These are phyloP conservation scores for Mortierella sp. DNA, from an alignment of 371 early-diverging fungal species.

Conservation along the genomic window DNA sequence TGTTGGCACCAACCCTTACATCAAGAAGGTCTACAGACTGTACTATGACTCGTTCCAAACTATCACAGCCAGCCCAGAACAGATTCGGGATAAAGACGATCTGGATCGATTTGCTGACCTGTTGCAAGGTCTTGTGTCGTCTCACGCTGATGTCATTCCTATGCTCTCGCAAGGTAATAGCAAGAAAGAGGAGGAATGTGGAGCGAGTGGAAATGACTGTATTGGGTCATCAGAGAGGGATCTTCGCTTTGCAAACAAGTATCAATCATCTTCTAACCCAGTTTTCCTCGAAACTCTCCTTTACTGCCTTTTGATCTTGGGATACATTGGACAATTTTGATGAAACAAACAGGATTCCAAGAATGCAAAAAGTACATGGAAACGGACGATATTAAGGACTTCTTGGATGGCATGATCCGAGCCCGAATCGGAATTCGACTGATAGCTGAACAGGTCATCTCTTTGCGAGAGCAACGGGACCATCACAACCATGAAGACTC, in stretches of 20 bases:
- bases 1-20: constrained; percentile 91
- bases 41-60: constrained; percentile 86
- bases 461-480: constrained; percentile 71
- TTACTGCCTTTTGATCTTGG: neutral
- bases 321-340: too few relatives aligned
- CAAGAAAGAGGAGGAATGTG: neutral
- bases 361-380: constrained; percentile 93
- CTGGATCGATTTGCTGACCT: constrained; percentile 70
- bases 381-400: constrained; percentile 73
- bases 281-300: neutral
- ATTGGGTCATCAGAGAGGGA: neutral
- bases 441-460: constrained; percentile 93
- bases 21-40: constrained; percentile 80
- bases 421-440: constrained; percentile 96
- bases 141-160: constrained; percentile 87
- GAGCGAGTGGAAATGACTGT: too few relatives aligned
- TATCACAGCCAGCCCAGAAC: constrained; percentile 64
- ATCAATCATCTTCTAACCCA: too few relatives aligned
- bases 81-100: constrained; percentile 56
- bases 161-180: constrained; percentile 81
- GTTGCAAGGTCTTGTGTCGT: constrained; percentile 76
- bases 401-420: constrained; percentile 91
- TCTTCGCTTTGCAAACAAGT: too few relatives aligned
- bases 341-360: constrained; percentile 74
- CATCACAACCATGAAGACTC: constrained; percentile 46